Percentiles rank a stretch among this genome's conserved stretches.
phyloP scores from a whole-genome alignment of 2,329 filamentous ascomycete species.

The Apiospora kogelbergensis region DNA sequence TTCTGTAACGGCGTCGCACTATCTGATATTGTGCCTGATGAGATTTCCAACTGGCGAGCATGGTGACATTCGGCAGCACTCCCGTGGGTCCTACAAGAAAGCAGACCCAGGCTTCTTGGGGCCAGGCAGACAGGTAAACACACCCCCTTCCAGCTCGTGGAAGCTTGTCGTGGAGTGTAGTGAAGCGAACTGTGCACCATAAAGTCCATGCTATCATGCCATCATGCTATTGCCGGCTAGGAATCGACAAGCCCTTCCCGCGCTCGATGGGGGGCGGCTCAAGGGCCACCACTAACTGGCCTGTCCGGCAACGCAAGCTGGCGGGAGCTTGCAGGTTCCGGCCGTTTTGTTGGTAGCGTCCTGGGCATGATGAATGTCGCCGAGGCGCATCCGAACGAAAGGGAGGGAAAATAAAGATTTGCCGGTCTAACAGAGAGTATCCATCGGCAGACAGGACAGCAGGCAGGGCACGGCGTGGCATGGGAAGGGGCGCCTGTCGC shows the following conservation, averaged over 20 bases:
- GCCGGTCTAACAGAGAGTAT: background rate
- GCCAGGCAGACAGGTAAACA: background rate
- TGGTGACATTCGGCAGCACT: slow-evolving; percentile 2
- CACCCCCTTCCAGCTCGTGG: background rate
- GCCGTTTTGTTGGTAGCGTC: background rate
- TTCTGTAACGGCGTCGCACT: slow-evolving; percentile 6
- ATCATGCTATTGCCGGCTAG: background rate
- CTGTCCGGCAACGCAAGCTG: slow-evolving; percentile 2
- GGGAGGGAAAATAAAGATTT: background rate
- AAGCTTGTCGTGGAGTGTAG: background rate
- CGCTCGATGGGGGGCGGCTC: background rate
- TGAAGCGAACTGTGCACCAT: background rate
- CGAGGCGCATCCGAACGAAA: background rate
- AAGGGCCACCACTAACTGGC: background rate
- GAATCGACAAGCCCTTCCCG: slow-evolving; percentile 5
- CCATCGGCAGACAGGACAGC: background rate
- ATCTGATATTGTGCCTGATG: slow-evolving; percentile 5
- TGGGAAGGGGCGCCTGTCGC: slow-evolving; percentile 2
- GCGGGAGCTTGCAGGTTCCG: background rate
- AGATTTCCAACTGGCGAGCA: background rate
- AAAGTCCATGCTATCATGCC: background rate
- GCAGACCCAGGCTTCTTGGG: background rate
- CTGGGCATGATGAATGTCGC: background rate
- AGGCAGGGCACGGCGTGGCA: background rate
- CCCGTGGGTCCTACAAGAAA: slow-evolving; percentile 4